Base-by-base conservation (phyloP, 768 basidiomycete species). In the Tricholoma furcatifolium region DNA sequence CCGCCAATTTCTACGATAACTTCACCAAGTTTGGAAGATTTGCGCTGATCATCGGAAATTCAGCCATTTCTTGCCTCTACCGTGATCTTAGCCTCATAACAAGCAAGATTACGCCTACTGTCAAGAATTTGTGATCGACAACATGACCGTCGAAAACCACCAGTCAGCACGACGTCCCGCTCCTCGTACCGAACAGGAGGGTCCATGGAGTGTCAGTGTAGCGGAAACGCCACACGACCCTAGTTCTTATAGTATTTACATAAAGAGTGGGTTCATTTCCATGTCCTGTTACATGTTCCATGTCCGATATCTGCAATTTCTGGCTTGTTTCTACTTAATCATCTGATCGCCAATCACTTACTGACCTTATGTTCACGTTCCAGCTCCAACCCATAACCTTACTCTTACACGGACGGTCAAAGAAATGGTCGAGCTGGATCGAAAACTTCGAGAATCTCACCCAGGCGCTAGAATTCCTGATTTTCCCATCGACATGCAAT, bases 311-410 rank as follows among this genome's bases (percentile, higher is more conserved):
- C 43, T 41, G 20, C 38, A 40, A 38, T 47, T 38, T 35, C 36
- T 39, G 12, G 48, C 21, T 57, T 47, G 36, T 43, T 36, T 31
- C 43, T 46, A 42, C n/a, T n/a, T n/a, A n/a, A n/a, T n/a, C 48
- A 24, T 32, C 50, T 53, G 39, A 23, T 18, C 14, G 24, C 18
- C 46, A 18, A 51, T 34, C 44, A 50, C 52, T 44, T 56, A 55
- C 54, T 60, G 59, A 64, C 56, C 52, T 65, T 47, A 52, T 58
- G 55, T 54, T 62, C 61, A 51, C 55, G 61, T 38, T 46, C 31
- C 72, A 91, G 93, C 93, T 18, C 87, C 92, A 24, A 94, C 89
- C 20, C 90, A 93, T 71, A 91, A 92, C 74, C 78, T 93, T 45
- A 95, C 93, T 36, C 83, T 95, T 42, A 88, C 86, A 7, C 84